Conservation (phyloP, 805 yeast species). For the Cephaloascus albidus region DNA sequence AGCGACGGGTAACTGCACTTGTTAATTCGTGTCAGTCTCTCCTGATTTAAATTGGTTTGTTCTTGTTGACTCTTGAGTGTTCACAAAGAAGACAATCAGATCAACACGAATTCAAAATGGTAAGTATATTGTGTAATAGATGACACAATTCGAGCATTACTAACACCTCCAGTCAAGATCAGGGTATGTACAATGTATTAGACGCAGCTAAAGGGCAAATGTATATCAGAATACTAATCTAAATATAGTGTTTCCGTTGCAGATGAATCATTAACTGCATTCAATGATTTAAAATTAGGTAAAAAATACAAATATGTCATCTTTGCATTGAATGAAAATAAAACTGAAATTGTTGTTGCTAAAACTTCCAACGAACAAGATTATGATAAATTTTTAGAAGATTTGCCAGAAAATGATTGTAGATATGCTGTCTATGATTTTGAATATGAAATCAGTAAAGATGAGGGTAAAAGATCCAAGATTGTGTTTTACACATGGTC, state of each 20-base stretch:
- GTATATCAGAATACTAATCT: too few relatives aligned
- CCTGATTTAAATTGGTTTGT: too few relatives aligned
- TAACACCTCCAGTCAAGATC: neutral
- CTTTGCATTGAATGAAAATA: slow-evolving; percentile 71
- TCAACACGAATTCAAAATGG: too few relatives aligned
- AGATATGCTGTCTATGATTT: slow-evolving; percentile 95
- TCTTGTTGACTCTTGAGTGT: too few relatives aligned
- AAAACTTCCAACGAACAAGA: slow-evolving; percentile 66
- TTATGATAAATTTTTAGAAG: slow-evolving; percentile 80
- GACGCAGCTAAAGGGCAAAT: too few relatives aligned
- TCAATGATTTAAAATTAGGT: slow-evolving; percentile 93
- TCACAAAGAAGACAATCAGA: too few relatives aligned
- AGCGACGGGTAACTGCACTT: too few relatives aligned
- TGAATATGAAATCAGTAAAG: slow-evolving; percentile 81
- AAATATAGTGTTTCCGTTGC: slow-evolving; percentile 31
- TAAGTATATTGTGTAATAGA: too few relatives aligned
- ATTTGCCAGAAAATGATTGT: slow-evolving; percentile 93
- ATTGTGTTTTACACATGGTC: slow-evolving; percentile 82
- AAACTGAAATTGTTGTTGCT: slow-evolving; percentile 87
- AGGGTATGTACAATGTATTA: neutral
- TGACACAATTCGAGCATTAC: too few relatives aligned
- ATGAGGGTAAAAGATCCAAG: slow-evolving; percentile 90
- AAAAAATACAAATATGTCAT: slow-evolving; percentile 80
- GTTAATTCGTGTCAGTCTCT: too few relatives aligned
- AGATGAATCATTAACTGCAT: slow-evolving; percentile 87